phyloP scores from a whole-genome alignment of 768 basidiomycete genomes.

The Asterophora lycoperdoides region DNA sequence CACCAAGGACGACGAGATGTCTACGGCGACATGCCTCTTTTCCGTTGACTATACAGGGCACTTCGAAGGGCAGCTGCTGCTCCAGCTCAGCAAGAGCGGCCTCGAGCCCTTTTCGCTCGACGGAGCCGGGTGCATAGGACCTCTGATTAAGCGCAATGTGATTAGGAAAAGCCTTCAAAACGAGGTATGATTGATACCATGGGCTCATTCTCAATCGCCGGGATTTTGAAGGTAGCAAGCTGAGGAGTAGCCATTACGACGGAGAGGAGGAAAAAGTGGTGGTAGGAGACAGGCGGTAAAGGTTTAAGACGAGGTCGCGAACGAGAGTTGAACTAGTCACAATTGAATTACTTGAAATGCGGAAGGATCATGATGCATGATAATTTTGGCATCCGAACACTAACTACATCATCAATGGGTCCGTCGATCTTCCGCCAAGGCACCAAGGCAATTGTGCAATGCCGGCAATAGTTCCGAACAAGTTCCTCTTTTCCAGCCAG shows the following conservation, averaged over 20 bases:
- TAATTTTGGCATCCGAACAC: background rate
- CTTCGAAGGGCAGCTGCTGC: slow-evolving; percentile 80
- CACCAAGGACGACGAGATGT: background rate
- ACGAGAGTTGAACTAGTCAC: background rate
- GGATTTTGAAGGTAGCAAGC: slow-evolving; percentile 83
- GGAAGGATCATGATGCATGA: slow-evolving; percentile 16
- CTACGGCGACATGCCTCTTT: slow-evolving; percentile 52
- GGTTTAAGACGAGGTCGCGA: slow-evolving; percentile 5
- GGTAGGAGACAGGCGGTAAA: slow-evolving; percentile 3
- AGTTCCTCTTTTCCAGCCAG: no score
- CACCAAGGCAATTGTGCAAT: no score
- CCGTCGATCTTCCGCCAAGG: no score
- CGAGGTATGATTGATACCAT: slow-evolving; percentile 51
- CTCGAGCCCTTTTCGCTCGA: slow-evolving; percentile 70
- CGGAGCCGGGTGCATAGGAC: slow-evolving; percentile 72
- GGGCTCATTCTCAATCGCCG: slow-evolving; percentile 86
- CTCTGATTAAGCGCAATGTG: slow-evolving; percentile 37
- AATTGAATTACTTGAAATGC: slow-evolving; percentile 11
- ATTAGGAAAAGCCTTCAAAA: background rate
- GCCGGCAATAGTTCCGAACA: no score
- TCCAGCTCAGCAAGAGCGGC: slow-evolving; percentile 78
- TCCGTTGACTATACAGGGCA: slow-evolving; percentile 92
- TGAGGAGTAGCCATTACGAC: slow-evolving; percentile 63
- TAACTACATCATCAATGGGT: no score
- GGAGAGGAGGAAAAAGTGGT: slow-evolving; percentile 3